Evolutionary conservation across 352 stramenopile species (phyloP).

Genomic region (Phytophthora megakarya): DNA sequence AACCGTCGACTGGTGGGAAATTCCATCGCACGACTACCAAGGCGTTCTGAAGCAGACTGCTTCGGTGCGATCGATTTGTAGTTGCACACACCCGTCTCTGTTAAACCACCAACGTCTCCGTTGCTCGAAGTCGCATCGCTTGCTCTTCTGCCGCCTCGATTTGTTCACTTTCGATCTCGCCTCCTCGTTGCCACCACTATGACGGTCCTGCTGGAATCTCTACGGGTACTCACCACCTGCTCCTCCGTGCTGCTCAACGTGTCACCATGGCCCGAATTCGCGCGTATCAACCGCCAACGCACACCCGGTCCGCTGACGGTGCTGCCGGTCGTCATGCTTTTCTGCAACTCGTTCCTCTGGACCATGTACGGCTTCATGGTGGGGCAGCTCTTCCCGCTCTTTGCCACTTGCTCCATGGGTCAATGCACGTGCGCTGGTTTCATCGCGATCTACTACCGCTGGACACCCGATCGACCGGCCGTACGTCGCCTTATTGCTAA

Average conservation of each 20-base stretch:
- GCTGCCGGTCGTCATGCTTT: slow-evolving; percentile 46
- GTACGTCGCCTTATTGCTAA: slow-evolving; percentile 29
- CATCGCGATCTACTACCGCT: slow-evolving; percentile 47
- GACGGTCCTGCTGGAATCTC: slow-evolving; percentile 37
- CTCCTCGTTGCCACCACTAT: slow-evolving; percentile 17
- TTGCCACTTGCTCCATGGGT: slow-evolving; percentile 42
- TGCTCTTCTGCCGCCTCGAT: slow-evolving; percentile 4
- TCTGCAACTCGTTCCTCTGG: slow-evolving; percentile 46
- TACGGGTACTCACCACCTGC: slow-evolving; percentile 40
- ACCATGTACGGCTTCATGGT: slow-evolving; percentile 54
- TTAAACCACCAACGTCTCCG: slow-evolving; percentile 3
- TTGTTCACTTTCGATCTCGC: slow-evolving; percentile 28
- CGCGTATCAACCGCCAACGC: slow-evolving; percentile 41
- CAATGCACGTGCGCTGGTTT: slow-evolving; percentile 40
- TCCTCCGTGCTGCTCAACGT: slow-evolving; percentile 44
- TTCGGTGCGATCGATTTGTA: background rate
- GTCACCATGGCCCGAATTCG: slow-evolving; percentile 44
- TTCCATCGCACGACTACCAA: too few species aligned
- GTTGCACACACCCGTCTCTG: slow-evolving; percentile 9
- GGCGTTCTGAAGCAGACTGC: too few species aligned
- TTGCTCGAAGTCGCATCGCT: slow-evolving; percentile 16
- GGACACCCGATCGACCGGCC: slow-evolving; percentile 32
- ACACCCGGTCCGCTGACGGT: slow-evolving; percentile 41
- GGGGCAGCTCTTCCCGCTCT: slow-evolving; percentile 48
- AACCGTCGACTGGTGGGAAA: background rate